Percentiles rank a stretch among this genome's conserved stretches.
Evolutionary conservation across 169 alveolate genomes (phyloP).

Genomic region (Plasmodium berghei): DNA sequence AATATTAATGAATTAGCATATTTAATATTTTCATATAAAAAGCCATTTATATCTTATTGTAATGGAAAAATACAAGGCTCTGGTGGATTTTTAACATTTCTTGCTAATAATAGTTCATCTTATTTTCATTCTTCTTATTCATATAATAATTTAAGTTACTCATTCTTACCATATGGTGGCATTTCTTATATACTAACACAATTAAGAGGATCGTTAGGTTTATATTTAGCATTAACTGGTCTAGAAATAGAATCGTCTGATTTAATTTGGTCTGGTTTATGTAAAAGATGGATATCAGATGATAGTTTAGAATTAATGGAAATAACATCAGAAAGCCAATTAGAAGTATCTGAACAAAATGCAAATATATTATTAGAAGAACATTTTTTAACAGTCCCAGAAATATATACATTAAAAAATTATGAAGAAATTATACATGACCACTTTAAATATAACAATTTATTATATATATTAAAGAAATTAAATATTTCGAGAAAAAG

Average conservation of each 20-base stretch:
- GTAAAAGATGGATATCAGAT: conserved; percentile 82
- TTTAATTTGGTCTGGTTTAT: conserved; percentile 83
- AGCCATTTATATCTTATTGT: conserved; percentile 83
- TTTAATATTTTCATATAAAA: conserved; percentile 79
- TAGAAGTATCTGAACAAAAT: conserved; percentile 78
- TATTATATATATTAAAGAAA: conserved; percentile 32
- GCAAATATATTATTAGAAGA: conserved; percentile 71
- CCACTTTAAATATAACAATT: conserved; percentile 66
- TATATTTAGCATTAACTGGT: conserved; percentile 83
- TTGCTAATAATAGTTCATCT: conserved; percentile 81
- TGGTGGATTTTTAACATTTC: conserved; percentile 78
- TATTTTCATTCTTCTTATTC: conserved; percentile 78
- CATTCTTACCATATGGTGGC: conserved; percentile 82
- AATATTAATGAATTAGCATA: conserved; percentile 81
- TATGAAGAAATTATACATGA: conserved; percentile 76
- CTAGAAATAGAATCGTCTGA: conserved; percentile 77
- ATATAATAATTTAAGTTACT: conserved; percentile 41
- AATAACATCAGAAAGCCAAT: conserved; percentile 75
- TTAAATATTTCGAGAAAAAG: conserved; percentile 52
- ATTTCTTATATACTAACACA: conserved; percentile 78
- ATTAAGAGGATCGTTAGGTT: conserved; percentile 83
- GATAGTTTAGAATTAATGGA: conserved; percentile 80
- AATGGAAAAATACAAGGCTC: conserved; percentile 83
- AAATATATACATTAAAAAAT: conserved; percentile 64
- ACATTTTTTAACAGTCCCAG: conserved; percentile 65